Base-by-base conservation (phyloP, 768 basidiomycete species). In the Trametes villosa region DNA sequence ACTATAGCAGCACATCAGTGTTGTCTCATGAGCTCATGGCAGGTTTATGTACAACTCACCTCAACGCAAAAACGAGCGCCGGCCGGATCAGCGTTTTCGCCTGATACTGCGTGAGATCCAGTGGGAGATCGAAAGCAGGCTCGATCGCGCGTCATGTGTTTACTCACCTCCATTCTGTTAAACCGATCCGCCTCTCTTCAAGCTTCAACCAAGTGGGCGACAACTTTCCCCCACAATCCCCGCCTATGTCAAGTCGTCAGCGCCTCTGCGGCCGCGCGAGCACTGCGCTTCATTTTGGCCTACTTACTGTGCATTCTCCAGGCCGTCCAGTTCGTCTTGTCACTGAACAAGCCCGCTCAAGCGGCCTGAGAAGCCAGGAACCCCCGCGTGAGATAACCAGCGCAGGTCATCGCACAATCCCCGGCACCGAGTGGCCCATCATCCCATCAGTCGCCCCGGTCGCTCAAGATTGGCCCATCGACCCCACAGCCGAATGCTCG, bases 11-110 rank as follows among this genome's bases (percentile, higher is more conserved):
- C 34, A 6, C 58, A 59, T 53, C 58, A 59, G 27, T 34, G 33
- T 22, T 30, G 9, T 20, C 11, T 18, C 4, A 20, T 3, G 3
- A 15, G 33, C 31, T 38, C 31, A 12, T 38, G 50, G 48, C 38
- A 29, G 26, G 4, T n/a, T 59, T 59, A 59, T 59, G 58, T 59
- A 59, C 58, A 36, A 38, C 42, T 53, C 58, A 59, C 58, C 58
- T 59, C 42, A 59, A 13, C 22, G 26, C n/a, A 20, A 22, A 1
- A 31, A 44, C 41, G 8, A 40, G 20, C 31, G 47, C 15, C 48
- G 47, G 48, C 26, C 17, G n/a, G n/a, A n/a, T n/a, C 12, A 33
- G 48, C 33, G 29, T 33, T 46, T 29, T 18, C 26, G 34, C 42
- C 48, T 55, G 53, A 61, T 55, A 45, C 36, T 26, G 20, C 13